phyloP scores from a whole-genome alignment of 2,329 filamentous ascomycete species.

The Periconia sp. region DNA sequence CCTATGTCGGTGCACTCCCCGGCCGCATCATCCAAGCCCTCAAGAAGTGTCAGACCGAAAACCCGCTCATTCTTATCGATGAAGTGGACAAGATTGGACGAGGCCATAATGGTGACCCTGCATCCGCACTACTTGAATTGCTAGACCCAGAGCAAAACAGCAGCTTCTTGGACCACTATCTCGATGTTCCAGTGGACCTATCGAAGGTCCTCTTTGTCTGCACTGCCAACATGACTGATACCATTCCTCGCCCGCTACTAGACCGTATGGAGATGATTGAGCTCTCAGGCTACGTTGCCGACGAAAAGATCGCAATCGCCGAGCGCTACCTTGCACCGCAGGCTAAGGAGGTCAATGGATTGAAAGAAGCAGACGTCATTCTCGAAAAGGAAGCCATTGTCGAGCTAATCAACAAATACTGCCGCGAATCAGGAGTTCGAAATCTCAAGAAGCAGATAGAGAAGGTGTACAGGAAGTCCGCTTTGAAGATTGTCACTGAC shows the following conservation, averaged over 20 bases:
- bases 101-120: conserved; percentile 94
- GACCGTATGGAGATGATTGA: conserved; percentile 99
- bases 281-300: conserved; percentile 92
- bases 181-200: conserved; percentile 96
- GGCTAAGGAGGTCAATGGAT: conserved; percentile 90
- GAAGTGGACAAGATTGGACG: conserved; percentile 98
- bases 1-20: conserved; percentile 93
- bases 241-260: conserved; percentile 89
- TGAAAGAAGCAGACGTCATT: conserved; percentile 90
- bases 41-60: conserved; percentile 99
- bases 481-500: conserved; percentile 95
- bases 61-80: conserved; percentile 94
- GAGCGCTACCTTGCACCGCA: conserved; percentile 90
- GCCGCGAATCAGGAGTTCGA: conserved; percentile 93
- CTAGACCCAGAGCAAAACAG: conserved; percentile 97
- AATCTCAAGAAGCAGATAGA: conserved; percentile 99
- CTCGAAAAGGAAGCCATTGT: conserved; percentile 87
- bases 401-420: conserved; percentile 98
- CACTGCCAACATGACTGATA: conserved; percentile 98
- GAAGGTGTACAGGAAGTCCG: conserved; percentile 97
- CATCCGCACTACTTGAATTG: conserved; percentile 89
- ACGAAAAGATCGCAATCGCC: conserved; percentile 99
- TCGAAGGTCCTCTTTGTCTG: conserved; percentile 98
- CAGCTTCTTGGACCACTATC: conserved; percentile 97
- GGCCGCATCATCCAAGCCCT: conserved; percentile 97